These are phyloP conservation scores for Acacia confusa DNA, from an alignment of 306 rosid genomes.

Conservation along the genomic window DNA sequence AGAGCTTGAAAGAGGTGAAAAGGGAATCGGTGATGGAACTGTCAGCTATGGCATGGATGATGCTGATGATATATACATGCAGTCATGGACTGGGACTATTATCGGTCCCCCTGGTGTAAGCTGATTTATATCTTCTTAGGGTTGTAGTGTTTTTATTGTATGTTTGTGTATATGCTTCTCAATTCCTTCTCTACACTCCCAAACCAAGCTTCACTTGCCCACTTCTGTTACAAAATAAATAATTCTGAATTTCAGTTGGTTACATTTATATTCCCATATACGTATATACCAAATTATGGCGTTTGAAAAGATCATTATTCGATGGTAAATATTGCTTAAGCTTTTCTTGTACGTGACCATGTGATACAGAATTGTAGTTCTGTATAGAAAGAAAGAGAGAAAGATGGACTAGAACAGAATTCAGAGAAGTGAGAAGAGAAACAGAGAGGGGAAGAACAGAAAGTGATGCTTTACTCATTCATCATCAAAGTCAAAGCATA, in stretches of 20 bases:
- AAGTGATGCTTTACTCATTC: too few species aligned
- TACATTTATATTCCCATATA: not conserved
- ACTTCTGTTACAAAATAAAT: not conserved
- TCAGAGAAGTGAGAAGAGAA: too few species aligned
- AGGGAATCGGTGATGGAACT: constrained; percentile 98
- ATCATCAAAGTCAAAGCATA: too few species aligned
- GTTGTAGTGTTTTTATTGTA: not conserved
- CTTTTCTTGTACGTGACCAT: not conserved
- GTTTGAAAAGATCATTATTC: not conserved
- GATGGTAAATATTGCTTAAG: constrained; percentile 1
- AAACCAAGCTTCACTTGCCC: not conserved
- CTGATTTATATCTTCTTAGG: constrained; percentile 6
- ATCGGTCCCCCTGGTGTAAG: constrained; percentile 94
- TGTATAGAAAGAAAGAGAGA: too few species aligned
- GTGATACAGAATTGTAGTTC: too few species aligned
- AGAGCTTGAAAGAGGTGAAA: constrained; percentile 99
- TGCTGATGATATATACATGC: constrained; percentile 94
- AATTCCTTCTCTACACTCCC: not conserved
- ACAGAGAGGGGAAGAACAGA: too few species aligned
- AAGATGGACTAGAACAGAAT: too few species aligned
- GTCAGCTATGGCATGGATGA: constrained; percentile 99
- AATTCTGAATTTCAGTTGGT: not conserved
- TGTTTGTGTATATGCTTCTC: not conserved
- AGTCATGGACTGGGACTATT: constrained; percentile 96
- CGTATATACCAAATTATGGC: not conserved